These are phyloP conservation scores for Mycena rebaudengoi DNA, from an alignment of 768 basidiomycete genomes.

Conservation along the genomic window DNA sequence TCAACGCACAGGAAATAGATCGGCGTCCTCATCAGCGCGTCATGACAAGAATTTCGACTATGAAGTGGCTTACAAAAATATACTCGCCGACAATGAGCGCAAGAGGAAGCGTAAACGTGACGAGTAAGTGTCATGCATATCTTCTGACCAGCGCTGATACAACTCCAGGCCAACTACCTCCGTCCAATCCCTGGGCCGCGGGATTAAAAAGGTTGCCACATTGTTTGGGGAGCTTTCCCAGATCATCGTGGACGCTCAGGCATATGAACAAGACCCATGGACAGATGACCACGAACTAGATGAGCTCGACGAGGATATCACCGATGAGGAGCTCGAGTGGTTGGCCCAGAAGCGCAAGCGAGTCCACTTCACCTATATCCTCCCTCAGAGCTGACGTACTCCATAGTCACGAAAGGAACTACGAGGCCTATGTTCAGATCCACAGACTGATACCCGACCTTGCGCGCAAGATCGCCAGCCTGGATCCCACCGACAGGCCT, in stretches of 20 bases:
- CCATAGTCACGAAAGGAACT: slow-evolving; percentile 3
- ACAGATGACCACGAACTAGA: not conserved
- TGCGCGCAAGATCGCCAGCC: not conserved
- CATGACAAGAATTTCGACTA: not conserved
- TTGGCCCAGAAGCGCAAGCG: slow-evolving; percentile 5
- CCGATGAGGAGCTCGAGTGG: not conserved
- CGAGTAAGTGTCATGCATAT: not conserved
- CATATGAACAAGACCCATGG: not conserved
- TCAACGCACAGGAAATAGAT: too few species aligned
- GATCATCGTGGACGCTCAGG: slow-evolving; percentile 1
- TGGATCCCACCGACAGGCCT: not conserved
- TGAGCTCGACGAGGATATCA: not conserved
- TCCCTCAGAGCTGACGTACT: not conserved
- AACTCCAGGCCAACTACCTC: not conserved
- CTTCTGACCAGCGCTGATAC: not conserved
- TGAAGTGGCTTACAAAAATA: not conserved
- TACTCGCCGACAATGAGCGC: not conserved
- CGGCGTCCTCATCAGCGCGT: not conserved
- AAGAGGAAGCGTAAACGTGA: not conserved
- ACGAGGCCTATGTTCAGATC: not conserved
- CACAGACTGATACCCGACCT: not conserved
- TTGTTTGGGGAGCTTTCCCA: slow-evolving; percentile 6
- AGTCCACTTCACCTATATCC: not conserved
- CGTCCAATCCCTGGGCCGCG: not conserved
- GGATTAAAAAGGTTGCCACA: not conserved